Percentiles rank a stretch among this genome's conserved stretches.
Evolutionary conservation across 805 yeast species (phyloP).

Genomic region (Martiniozyma abietophila): DNA sequence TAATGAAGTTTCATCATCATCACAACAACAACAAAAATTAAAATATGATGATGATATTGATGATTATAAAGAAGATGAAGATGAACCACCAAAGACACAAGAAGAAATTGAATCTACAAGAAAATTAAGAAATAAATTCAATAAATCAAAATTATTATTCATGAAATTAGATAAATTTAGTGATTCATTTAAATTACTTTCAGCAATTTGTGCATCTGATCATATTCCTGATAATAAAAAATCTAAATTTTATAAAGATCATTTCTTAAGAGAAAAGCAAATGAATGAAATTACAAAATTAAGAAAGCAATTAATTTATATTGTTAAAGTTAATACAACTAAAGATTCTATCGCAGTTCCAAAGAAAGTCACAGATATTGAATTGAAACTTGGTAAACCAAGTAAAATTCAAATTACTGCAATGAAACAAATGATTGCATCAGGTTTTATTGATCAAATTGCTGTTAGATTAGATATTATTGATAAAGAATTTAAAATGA

Average conservation of each 20-base stretch:
- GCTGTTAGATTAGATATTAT: conserved; percentile 75
- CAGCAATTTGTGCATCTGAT: conserved; percentile 83
- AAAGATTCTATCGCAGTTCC: conserved; percentile 49
- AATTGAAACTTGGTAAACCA: conserved; percentile 58
- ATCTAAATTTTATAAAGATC: conserved; percentile 39
- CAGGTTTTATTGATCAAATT: conserved; percentile 88
- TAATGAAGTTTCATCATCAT: conserved; percentile 15
- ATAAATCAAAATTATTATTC: conserved; percentile 51
- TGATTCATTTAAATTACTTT: conserved; percentile 66
- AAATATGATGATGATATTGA: conserved; percentile 27
- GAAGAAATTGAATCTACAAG: conserved; percentile 32
- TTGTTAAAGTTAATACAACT: conserved; percentile 59
- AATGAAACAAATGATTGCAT: conserved; percentile 82
- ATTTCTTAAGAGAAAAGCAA: conserved; percentile 67
- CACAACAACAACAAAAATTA: conserved; percentile 20
- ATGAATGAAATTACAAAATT: conserved; percentile 82
- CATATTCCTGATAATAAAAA: conserved; percentile 49
- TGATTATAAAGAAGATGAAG: conserved; percentile 28
- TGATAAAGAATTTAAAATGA: conserved; percentile 49
- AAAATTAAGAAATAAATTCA: conserved; percentile 40
- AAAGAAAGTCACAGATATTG: conserved; percentile 29
- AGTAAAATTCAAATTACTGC: conserved; percentile 59
- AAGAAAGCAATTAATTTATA: conserved; percentile 67
- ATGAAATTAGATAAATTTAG: conserved; percentile 60
- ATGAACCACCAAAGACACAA: conserved; percentile 27